A percentile compares a stretch with the other conserved stretches of the same genome.
These are phyloP conservation scores for Linnemannia exigua DNA, from an alignment of 192 early-diverging fungal genomes.

Conservation along the genomic window DNA sequence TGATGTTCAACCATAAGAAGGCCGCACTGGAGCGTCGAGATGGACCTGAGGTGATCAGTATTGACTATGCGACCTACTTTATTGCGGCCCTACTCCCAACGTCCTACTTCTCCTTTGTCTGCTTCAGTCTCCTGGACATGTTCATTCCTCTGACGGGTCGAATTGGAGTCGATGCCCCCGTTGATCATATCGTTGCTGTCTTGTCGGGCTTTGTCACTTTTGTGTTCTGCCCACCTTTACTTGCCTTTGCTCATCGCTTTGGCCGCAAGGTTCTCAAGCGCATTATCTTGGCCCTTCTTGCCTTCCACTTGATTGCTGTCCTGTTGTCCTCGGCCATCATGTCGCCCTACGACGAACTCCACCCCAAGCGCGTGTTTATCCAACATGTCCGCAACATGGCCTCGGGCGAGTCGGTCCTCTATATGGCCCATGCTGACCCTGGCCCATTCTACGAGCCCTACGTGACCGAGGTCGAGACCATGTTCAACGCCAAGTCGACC, in stretches of 20 bases:
- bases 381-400: slow-evolving; percentile 74
- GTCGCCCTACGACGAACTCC: slow-evolving; percentile 70
- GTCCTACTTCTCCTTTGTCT: slow-evolving; percentile 54
- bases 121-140: slow-evolving; percentile 63
- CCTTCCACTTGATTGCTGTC: slow-evolving; percentile 50
- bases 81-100: slow-evolving; percentile 33
- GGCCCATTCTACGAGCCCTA: slow-evolving; percentile 59
- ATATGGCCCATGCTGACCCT: slow-evolving; percentile 71
- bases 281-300: slow-evolving; percentile 21
- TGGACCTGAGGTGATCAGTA: slow-evolving; percentile 1
- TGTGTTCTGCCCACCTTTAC: slow-evolving; percentile 54
- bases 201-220: slow-evolving; percentile 65
- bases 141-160: slow-evolving; percentile 79
- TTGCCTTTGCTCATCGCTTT: slow-evolving; percentile 68
- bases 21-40: background rate
- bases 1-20: slow-evolving; percentile 41
- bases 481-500: slow-evolving; percentile 52
- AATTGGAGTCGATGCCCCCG: slow-evolving; percentile 74
- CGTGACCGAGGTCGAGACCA: slow-evolving; percentile 55
- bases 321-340: slow-evolving; percentile 53
- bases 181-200: slow-evolving; percentile 71
- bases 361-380: slow-evolving; percentile 72
- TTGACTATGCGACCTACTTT: slow-evolving; percentile 55
- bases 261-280: slow-evolving; percentile 42
- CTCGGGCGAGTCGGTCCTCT: slow-evolving; percentile 63